Evolutionary conservation across 805 yeast species (phyloP), one percentile per base, ranked within the genome.

Genomic region (Schizosaccharomyces japonicus): DNA sequence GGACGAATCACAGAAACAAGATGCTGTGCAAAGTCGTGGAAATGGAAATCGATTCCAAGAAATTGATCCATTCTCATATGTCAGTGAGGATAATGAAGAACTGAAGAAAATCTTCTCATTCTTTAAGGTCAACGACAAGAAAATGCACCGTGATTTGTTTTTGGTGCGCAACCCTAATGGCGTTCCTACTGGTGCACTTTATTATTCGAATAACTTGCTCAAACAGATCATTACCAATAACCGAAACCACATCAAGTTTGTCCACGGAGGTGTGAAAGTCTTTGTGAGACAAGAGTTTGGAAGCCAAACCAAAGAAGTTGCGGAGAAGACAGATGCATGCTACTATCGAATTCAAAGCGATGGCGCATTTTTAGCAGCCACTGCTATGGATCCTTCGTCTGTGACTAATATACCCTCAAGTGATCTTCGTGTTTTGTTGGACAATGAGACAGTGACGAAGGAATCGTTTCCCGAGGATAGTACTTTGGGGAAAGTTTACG

Each of bases 131-230:
- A 11, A 36, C 23, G 42, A 36, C 5, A 23, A 7, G 5, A 2
- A 8, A 13, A 5, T 36, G 27, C 17, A 36, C 6, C 17, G 23
- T 7, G 27, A 36, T 19, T 8, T 19, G 13, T 72, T 90, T 50
- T 68, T 90, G 50, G 98, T 90, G 19, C 75, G 99, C 66, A 90
- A 90, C 58, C 87, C 92, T 28, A 77, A 94, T 8, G 98, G 96
- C 49, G 95, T 84, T 59, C 95, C 98, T 51, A 68, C 82, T 17
- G 75, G 96, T 63, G 78, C 90, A 26, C 80, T 90, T 47, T 90
- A 90, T 64, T 79, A 80, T 57, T 93, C 81, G 15, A 68, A 84
- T 10, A 93, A 95, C 33, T 63, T 73, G n/a, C 65, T 87, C 47
- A 76, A 72, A 55, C 71, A 79, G 39, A 70, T 83, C 47, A 69